Evolutionary conservation across 2,329 filamentous ascomycete genomes (phyloP).

Genomic region (Pseudogymnoascus sp.): DNA sequence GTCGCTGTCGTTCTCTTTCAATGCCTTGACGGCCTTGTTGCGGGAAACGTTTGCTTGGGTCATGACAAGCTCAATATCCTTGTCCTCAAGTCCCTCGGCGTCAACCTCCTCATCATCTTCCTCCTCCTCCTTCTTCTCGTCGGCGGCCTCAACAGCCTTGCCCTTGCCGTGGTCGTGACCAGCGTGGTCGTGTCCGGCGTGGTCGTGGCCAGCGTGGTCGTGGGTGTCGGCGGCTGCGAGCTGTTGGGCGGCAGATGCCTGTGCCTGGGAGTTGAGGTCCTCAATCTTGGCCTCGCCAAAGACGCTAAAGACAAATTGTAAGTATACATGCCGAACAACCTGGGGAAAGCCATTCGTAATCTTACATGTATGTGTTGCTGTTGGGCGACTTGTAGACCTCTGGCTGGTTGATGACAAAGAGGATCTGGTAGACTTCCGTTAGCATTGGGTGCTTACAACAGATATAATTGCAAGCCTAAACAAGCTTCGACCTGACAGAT

Average conservation of each 20-base stretch:
- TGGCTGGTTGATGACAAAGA: constrained; percentile 99
- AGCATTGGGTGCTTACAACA: background rate
- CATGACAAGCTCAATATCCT: constrained; percentile 99
- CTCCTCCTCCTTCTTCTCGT: constrained; percentile 69
- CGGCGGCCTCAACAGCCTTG: constrained; percentile 54
- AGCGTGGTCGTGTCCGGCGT: constrained; percentile 57
- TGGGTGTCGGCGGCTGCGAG: constrained; percentile 63
- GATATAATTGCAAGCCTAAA: background rate
- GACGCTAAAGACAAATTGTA: constrained; percentile 51
- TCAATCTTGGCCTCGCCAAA: constrained; percentile 99
- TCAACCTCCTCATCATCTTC: constrained; percentile 96
- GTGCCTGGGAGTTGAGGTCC: constrained; percentile 96
- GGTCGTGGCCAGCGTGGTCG: constrained; percentile 42
- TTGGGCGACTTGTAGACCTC: constrained; percentile 99
- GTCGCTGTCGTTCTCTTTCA: constrained; percentile 99
- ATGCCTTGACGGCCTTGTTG: constrained; percentile 97
- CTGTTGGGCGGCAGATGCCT: constrained; percentile 91
- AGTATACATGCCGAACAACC: constrained; percentile 1
- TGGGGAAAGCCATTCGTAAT: constrained; percentile 16
- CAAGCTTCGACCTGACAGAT: constrained; percentile 8
- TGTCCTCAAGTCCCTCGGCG: constrained; percentile 87
- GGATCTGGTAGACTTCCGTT: constrained; percentile 53
- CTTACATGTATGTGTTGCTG: constrained; percentile 99
- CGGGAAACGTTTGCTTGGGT: constrained; percentile 91
- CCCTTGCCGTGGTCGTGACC: constrained; percentile 58